A percentile compares a stretch with the other conserved stretches of the same genome.
These are phyloP conservation scores for Colletotrichum sp. DNA, from an alignment of 2,329 filamentous ascomycete species.

Conservation along the genomic window DNA sequence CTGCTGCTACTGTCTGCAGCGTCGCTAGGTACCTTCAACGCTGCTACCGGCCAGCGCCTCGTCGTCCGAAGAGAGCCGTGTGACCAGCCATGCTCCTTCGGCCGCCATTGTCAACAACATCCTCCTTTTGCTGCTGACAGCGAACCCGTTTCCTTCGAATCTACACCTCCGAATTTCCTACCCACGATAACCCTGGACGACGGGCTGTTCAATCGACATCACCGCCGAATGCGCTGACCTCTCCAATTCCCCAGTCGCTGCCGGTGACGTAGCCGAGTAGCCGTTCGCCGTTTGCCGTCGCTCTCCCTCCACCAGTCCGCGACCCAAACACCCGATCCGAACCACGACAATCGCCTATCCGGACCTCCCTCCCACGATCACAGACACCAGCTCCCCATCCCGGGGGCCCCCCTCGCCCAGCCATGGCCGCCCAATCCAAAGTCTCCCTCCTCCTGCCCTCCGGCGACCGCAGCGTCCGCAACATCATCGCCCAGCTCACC, in stretches of 20 bases:
- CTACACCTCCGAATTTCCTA: background rate
- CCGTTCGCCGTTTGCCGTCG: background rate
- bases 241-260: background rate
- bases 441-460: slow-evolving; percentile 55
- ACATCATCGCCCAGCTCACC: slow-evolving; percentile 70
- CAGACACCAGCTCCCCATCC: background rate
- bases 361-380: background rate
- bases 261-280: slow-evolving; percentile 6
- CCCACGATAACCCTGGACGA: background rate
- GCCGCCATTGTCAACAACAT: background rate
- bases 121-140: background rate
- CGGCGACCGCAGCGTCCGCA: slow-evolving; percentile 68
- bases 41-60: background rate
- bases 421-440: slow-evolving; percentile 80
- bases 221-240: slow-evolving; percentile 1
- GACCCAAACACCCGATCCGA: background rate
- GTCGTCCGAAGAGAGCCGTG: slow-evolving; percentile 17
- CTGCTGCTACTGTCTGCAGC: background rate
- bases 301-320: background rate
- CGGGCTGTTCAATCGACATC: background rate
- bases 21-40: background rate
- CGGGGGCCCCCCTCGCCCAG: background rate
- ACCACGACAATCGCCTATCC: background rate
- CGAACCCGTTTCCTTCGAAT: background rate
- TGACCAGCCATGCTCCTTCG: background rate